Conservation (phyloP, 192 early-diverging fungal genomes). For the Backusella tarrabulga region DNA sequence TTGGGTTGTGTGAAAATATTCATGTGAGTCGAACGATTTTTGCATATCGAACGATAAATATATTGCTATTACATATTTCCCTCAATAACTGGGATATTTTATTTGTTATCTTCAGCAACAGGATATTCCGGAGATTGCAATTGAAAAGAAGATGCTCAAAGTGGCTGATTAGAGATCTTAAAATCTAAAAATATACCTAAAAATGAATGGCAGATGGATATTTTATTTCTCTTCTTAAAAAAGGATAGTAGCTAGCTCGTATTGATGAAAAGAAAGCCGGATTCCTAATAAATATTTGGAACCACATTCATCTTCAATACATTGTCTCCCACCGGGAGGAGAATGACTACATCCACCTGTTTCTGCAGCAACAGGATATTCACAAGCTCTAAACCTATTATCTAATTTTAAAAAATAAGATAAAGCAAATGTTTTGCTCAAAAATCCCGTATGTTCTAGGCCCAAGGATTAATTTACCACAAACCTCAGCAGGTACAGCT, state of each 20-base stretch:
- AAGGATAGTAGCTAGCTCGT: conserved; percentile 50
- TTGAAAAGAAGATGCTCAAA: conserved; percentile 73
- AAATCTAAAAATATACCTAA: conserved; percentile 76
- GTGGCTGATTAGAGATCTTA: conserved; percentile 79
- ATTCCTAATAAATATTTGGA: conserved; percentile 74
- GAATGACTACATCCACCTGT: neutral
- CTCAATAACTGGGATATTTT: no score
- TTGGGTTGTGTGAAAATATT: conserved; percentile 95
- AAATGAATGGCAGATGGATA: conserved; percentile 92
- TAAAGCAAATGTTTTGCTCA: neutral
- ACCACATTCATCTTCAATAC: conserved; percentile 15
- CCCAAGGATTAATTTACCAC: conserved; percentile 22
- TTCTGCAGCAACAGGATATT: neutral
- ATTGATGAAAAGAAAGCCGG: conserved; percentile 63
- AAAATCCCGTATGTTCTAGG: conserved; percentile 16
- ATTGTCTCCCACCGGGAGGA: conserved; percentile 29
- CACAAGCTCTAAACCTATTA: neutral
- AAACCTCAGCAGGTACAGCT: neutral
- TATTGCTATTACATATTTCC: neutral
- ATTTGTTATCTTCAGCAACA: conserved; percentile 64
- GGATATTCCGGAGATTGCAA: conserved; percentile 77
- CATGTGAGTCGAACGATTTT: conserved; percentile 93
- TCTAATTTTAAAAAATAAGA: neutral
- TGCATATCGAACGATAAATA: conserved; percentile 6
- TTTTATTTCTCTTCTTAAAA: no score